Percentiles rank a stretch among this genome's conserved stretches.
phyloP scores from a whole-genome alignment of 2,329 filamentous ascomycete genomes.

The Cucurbitaria berberidis region DNA sequence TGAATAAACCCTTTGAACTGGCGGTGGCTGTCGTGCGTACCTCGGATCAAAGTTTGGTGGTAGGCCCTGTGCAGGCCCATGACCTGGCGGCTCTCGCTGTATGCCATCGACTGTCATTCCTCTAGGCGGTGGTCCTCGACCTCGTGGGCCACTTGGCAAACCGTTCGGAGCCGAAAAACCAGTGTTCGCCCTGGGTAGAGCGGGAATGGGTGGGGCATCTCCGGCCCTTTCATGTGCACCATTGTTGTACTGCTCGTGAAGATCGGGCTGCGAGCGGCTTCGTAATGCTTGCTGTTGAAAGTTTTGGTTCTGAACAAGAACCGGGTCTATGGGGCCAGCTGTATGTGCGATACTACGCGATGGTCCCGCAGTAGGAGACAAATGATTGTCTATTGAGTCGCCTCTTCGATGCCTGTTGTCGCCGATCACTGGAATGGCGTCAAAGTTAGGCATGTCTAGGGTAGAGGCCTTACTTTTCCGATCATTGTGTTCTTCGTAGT shows the following conservation, averaged over 20 bases:
- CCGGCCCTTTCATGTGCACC: slow-evolving; percentile 73
- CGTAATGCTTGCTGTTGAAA: slow-evolving; percentile 56
- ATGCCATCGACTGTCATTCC: slow-evolving; percentile 17
- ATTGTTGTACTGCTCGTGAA: slow-evolving; percentile 49
- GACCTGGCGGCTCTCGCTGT: slow-evolving; percentile 20
- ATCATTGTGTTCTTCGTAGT: slow-evolving; percentile 47
- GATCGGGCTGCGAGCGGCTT: slow-evolving; percentile 71
- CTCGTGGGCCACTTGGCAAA: slow-evolving; percentile 35
- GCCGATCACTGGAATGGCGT: slow-evolving; percentile 56
- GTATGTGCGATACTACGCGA: slow-evolving; percentile 16
- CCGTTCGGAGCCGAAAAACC: slow-evolving; percentile 30
- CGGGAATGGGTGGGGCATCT: slow-evolving; percentile 59
- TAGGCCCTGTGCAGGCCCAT: slow-evolving; percentile 28
- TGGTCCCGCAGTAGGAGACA: slow-evolving; percentile 25
- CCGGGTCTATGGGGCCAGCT: slow-evolving; percentile 6
- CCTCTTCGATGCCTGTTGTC: slow-evolving; percentile 41
- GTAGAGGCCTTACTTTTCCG: slow-evolving; percentile 54
- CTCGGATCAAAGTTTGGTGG: slow-evolving; percentile 36
- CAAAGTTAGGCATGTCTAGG: slow-evolving; percentile 69
- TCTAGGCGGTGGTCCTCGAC: slow-evolving; percentile 35
- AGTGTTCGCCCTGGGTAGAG: slow-evolving; percentile 59
- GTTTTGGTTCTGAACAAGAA: slow-evolving; percentile 14
- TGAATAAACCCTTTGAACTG: slow-evolving; percentile 44
- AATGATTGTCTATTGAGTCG: slow-evolving; percentile 46
- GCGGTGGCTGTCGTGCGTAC: slow-evolving; percentile 35